These are phyloP conservation scores for Fusarium virguliforme DNA, from an alignment of 2,329 filamentous ascomycete species.

Conservation along the genomic window DNA sequence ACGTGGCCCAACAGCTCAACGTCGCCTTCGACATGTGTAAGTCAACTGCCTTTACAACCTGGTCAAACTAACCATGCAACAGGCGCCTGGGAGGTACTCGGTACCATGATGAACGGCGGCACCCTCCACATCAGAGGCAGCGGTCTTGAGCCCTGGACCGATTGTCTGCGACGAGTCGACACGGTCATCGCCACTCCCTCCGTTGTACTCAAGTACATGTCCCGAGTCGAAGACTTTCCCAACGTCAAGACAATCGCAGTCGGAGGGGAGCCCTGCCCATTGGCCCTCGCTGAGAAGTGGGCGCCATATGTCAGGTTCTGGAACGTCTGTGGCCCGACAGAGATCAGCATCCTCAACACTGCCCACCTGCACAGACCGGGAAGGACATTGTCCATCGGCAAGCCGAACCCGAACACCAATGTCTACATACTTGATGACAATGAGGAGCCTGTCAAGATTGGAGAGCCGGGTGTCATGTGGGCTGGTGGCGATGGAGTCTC, in stretches of 20 bases:
- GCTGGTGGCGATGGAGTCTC: constrained; percentile 56
- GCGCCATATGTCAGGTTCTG: constrained; percentile 39
- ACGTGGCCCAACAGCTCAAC: constrained; percentile 42
- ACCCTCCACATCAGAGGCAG: constrained; percentile 42
- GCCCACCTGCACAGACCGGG: constrained; percentile 33
- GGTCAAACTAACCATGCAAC: not conserved
- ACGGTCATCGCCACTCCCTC: constrained; percentile 41
- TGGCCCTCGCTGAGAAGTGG: constrained; percentile 37
- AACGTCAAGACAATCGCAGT: constrained; percentile 37
- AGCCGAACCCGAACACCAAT: constrained; percentile 23
- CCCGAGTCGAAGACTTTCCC: constrained; percentile 27
- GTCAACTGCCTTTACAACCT: not conserved
- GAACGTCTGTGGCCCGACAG: constrained; percentile 40
- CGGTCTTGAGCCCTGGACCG: constrained; percentile 36
- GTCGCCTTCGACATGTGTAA: constrained; percentile 44
- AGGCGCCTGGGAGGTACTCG: constrained; percentile 42
- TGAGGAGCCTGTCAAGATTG: constrained; percentile 61
- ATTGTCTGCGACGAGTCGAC: constrained; percentile 34
- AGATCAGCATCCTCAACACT: constrained; percentile 42
- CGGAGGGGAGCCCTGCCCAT: constrained; percentile 36
- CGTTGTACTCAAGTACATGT: constrained; percentile 41
- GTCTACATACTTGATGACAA: constrained; percentile 51
- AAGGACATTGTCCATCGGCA: constrained; percentile 28
- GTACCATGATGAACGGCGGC: constrained; percentile 41
- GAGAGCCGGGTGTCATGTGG: constrained; percentile 69